phyloP scores from a whole-genome alignment of 306 rosid genomes.

The Astragalus membranaceus region DNA sequence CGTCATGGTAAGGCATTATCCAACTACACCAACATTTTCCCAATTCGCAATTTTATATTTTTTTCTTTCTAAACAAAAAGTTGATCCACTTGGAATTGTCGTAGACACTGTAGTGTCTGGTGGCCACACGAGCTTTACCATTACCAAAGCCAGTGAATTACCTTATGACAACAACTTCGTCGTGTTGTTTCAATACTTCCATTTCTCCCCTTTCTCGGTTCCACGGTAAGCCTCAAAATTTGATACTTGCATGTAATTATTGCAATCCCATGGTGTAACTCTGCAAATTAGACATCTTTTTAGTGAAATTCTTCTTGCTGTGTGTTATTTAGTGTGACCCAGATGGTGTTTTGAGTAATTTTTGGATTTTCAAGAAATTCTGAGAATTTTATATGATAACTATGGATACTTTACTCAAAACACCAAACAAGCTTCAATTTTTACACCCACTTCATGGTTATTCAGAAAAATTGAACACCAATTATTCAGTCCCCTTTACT shows the following conservation, averaged over 20 bases:
- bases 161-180: background rate
- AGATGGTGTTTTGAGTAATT: conserved; percentile 19
- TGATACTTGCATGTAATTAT: background rate
- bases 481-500: conserved; percentile 30
- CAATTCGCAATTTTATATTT: background rate
- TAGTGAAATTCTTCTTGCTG: background rate
- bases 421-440: conserved; percentile 73
- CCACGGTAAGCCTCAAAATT: conserved; percentile 35
- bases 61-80: background rate
- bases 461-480: conserved; percentile 52
- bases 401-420: conserved; percentile 93
- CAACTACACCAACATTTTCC: background rate
- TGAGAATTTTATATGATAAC: conserved; percentile 11
- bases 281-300: background rate
- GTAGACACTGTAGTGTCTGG: conserved; percentile 19
- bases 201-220: conserved; percentile 9
- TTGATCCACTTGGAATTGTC: conserved; percentile 26
- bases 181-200: conserved; percentile 19
- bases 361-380: conserved; percentile 17
- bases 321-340: conserved; percentile 17
- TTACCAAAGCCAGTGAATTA: conserved; percentile 6
- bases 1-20: background rate
- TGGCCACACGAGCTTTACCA: conserved; percentile 53
- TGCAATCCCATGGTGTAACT: background rate
- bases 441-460: conserved; percentile 75